These are phyloP conservation scores for Luffa aegyptiaca DNA, from an alignment of 306 rosid genomes.

Conservation along the genomic window DNA sequence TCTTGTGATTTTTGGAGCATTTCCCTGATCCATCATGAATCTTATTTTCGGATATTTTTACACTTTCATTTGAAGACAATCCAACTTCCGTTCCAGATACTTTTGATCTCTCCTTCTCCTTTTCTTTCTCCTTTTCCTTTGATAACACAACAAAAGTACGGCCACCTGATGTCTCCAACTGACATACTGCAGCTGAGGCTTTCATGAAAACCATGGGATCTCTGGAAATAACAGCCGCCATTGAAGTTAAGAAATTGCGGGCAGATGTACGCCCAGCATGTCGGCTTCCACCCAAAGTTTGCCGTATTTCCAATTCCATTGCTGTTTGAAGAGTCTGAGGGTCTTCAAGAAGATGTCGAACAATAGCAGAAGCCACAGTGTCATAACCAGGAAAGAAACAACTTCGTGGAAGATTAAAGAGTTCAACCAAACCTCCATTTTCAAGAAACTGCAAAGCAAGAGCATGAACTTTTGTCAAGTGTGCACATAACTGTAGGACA, in stretches of 20 bases:
- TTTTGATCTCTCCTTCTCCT: slow-evolving; percentile 78
- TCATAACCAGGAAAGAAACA: slow-evolving; percentile 96
- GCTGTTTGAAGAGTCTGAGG: slow-evolving; percentile 95
- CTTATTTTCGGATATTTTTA: slow-evolving; percentile 75
- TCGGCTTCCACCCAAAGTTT: slow-evolving; percentile 69
- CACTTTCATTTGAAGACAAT: slow-evolving; percentile 58
- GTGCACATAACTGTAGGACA: slow-evolving; percentile 88
- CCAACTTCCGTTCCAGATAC: slow-evolving; percentile 52
- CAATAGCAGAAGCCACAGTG: slow-evolving; percentile 88
- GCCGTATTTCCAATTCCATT: slow-evolving; percentile 92
- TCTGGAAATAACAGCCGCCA: slow-evolving; percentile 91
- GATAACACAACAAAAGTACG: slow-evolving; percentile 68
- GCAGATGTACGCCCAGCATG: slow-evolving; percentile 77
- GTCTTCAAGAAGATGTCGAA: slow-evolving; percentile 97
- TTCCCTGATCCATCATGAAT: slow-evolving; percentile 70
- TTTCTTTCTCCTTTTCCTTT: slow-evolving; percentile 80
- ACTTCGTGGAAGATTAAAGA: slow-evolving; percentile 73
- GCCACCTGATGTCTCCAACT: slow-evolving; percentile 87
- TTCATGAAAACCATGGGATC: slow-evolving; percentile 94
- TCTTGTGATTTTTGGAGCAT: slow-evolving; percentile 75
- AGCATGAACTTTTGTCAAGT: slow-evolving; percentile 76
- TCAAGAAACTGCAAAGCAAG: slow-evolving; percentile 85
- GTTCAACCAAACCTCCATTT: slow-evolving; percentile 78
- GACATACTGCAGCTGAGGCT: slow-evolving; percentile 86
- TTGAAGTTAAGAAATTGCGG: slow-evolving; percentile 66